A percentile compares a stretch with the other conserved stretches of the same genome.
Conservation (phyloP, 1,284 basidiomycete genomes). For the Abortiporus biennis region DNA sequence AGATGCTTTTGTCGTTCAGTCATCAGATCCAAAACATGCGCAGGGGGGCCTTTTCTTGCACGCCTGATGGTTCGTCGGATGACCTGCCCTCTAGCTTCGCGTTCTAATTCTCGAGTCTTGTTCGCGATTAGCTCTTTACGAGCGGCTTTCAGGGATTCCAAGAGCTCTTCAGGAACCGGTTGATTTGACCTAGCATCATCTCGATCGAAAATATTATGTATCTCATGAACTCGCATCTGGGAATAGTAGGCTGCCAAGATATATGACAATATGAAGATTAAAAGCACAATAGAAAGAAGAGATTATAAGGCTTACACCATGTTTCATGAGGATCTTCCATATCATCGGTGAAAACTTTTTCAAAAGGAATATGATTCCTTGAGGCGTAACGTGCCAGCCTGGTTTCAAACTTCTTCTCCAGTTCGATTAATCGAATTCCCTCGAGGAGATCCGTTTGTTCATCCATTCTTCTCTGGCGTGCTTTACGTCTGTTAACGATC, state of each 20-base stretch:
- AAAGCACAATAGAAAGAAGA: no score
- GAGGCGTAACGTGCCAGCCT: no score
- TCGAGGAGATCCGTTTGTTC: conserved; percentile 39
- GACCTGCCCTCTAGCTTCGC: conserved; percentile 58
- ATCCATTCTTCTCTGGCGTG: conserved; percentile 13
- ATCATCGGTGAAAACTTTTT: no score
- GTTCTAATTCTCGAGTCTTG: conserved; percentile 51
- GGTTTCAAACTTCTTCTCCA: conserved; percentile 36
- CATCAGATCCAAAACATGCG: conserved; percentile 51
- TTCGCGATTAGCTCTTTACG: conserved; percentile 52
- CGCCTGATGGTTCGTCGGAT: conserved; percentile 39
- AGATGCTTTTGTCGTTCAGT: conserved; percentile 33
- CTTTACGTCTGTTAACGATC: conserved; percentile 51
- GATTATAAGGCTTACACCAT: no score
- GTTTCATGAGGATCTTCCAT: no score
- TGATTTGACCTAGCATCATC: conserved; percentile 35
- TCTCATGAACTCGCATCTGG: conserved; percentile 18
- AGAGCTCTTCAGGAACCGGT: conserved; percentile 42
- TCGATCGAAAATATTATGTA: conserved; percentile 28
- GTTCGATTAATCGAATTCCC: conserved; percentile 14
- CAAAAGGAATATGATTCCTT: no score
- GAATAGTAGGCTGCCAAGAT: no score
- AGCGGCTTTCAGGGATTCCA: conserved; percentile 41
- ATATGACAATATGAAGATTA: no score
- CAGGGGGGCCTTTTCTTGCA: conserved; percentile 50